These are phyloP conservation scores for Alternaria panax DNA, from an alignment of 2,329 filamentous ascomycete species.

Conservation along the genomic window DNA sequence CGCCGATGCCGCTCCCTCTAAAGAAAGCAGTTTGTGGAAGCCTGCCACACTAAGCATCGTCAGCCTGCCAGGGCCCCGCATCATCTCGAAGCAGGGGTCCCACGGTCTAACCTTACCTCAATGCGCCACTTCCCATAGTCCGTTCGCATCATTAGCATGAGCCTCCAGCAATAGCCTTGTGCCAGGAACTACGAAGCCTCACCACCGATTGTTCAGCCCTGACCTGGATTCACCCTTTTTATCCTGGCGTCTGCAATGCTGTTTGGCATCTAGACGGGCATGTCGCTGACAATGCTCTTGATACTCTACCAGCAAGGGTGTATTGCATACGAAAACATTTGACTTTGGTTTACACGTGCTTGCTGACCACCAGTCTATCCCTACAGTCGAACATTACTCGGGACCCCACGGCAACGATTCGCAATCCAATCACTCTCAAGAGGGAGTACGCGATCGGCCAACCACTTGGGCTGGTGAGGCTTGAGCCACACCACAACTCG, in stretches of 20 bases:
- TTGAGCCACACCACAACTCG: conserved; percentile 33
- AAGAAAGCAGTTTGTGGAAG: not conserved
- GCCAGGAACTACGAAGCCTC: conserved; percentile 9
- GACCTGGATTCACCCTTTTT: conserved; percentile 11
- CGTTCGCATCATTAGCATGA: conserved; percentile 13
- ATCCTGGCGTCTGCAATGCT: conserved; percentile 16
- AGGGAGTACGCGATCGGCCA: conserved; percentile 27
- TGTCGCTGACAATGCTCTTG: not conserved
- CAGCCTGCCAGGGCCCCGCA: conserved; percentile 9
- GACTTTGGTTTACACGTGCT: no score
- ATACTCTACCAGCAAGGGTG: not conserved
- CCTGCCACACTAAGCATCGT: conserved; percentile 5
- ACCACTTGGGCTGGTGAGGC: conserved; percentile 26
- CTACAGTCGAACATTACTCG: not conserved
- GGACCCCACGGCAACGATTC: not conserved
- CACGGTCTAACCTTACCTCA: conserved; percentile 16
- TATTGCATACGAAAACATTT: not conserved
- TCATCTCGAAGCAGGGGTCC: not conserved
- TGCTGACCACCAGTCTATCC: not conserved
- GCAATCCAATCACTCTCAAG: not conserved
- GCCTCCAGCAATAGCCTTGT: conserved; percentile 13
- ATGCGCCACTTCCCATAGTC: conserved; percentile 20
- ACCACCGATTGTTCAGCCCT: conserved; percentile 14
- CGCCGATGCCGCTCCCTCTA: not conserved
- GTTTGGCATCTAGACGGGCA: not conserved